These are phyloP conservation scores for Aspergillus sp. DNA, from an alignment of 2,329 filamentous ascomycete species.

Conservation along the genomic window DNA sequence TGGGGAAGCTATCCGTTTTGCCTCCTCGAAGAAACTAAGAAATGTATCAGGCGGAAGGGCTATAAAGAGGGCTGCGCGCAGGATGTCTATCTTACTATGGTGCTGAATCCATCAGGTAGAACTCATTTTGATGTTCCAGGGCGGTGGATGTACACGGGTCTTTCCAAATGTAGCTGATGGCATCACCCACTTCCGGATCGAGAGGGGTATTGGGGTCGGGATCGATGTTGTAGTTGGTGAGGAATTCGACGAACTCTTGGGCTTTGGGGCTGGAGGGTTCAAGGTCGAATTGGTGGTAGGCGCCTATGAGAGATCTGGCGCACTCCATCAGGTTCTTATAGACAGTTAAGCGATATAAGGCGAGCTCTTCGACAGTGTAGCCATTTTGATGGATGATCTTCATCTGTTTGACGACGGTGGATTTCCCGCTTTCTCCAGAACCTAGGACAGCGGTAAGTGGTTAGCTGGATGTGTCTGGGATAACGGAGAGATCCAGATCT, in stretches of 20 bases:
- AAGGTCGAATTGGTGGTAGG: slow-evolving; percentile 86
- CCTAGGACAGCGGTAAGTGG: slow-evolving; percentile 45
- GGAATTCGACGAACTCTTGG: slow-evolving; percentile 65
- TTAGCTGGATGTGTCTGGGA: not conserved
- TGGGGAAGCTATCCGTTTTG: slow-evolving; percentile 68
- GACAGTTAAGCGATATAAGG: slow-evolving; percentile 88
- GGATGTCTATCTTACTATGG: slow-evolving; percentile 64
- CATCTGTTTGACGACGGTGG: slow-evolving; percentile 99
- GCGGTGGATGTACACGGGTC: slow-evolving; percentile 75
- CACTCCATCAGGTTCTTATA: slow-evolving; percentile 98
- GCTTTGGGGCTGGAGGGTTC: slow-evolving; percentile 65
- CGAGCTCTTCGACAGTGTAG: slow-evolving; percentile 87
- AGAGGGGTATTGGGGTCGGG: slow-evolving; percentile 81
- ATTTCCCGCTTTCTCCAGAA: slow-evolving; percentile 97
- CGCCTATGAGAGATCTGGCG: slow-evolving; percentile 82
- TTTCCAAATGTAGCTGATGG: slow-evolving; percentile 80
- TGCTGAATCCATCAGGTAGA: slow-evolving; percentile 98
- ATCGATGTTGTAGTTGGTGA: slow-evolving; percentile 82
- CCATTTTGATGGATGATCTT: slow-evolving; percentile 99
- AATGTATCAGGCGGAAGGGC: slow-evolving; percentile 1
- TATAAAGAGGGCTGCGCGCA: not conserved
- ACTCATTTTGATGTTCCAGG: slow-evolving; percentile 92
- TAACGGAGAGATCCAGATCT: not conserved
- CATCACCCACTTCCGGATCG: slow-evolving; percentile 70
- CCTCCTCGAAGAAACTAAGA: slow-evolving; percentile 88